A percentile compares a stretch with the other conserved stretches of the same genome.
Evolutionary conservation across 2,329 filamentous ascomycete species (phyloP).

Genomic region (Colletotrichum filicis): DNA sequence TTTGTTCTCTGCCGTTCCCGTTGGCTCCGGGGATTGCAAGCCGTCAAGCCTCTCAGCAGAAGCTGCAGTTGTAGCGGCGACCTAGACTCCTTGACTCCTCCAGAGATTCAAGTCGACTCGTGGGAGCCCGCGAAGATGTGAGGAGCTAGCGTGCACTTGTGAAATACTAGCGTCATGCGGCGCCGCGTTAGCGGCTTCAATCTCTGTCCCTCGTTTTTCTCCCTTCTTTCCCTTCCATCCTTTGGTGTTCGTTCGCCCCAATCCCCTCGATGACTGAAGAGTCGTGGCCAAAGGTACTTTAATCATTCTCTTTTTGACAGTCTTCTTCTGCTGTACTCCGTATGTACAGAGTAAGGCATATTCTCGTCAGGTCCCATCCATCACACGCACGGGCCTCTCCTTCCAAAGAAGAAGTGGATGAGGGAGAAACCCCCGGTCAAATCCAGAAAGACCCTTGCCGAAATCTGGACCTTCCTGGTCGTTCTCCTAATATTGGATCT

Average conservation of each 20-base stretch:
- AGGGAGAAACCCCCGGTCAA: not conserved
- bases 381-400: conserved; percentile 11
- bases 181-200: not conserved
- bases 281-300: not conserved
- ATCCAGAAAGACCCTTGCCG: not conserved
- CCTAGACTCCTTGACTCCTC: not conserved
- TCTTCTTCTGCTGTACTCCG: not conserved
- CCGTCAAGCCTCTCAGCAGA: not conserved
- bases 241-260: not conserved
- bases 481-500: conserved; percentile 11
- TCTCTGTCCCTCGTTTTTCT: not conserved
- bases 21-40: not conserved
- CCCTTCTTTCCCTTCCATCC: not conserved
- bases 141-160: not conserved
- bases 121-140: not conserved
- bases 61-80: not conserved
- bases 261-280: not conserved
- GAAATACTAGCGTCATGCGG: not conserved
- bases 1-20: not conserved
- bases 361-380: not conserved
- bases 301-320: not conserved
- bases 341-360: no score
- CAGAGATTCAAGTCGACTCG: not conserved
- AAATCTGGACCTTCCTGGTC: not conserved
- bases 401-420: not conserved